These are phyloP conservation scores for Rosa hybrid DNA, from an alignment of 331 rosid species.

Conservation along the genomic window DNA sequence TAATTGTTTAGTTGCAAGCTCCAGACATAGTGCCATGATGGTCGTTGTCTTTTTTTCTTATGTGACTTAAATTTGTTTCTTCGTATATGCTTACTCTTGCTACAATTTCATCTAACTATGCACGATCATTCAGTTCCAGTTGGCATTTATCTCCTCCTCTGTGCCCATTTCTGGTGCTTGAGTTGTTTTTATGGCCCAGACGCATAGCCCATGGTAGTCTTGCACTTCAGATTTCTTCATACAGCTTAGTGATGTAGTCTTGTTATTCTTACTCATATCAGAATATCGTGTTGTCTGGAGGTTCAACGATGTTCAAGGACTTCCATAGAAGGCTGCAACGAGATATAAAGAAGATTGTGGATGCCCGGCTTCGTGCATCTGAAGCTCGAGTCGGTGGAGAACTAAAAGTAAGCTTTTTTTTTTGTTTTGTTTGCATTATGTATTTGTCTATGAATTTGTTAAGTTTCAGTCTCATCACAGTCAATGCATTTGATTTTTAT, in stretches of 20 bases:
- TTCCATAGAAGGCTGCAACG: conserved; percentile 97
- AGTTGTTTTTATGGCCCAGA: not conserved
- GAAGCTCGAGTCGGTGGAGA: conserved; percentile 81
- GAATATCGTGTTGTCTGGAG: conserved; percentile 97
- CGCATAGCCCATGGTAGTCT: not conserved
- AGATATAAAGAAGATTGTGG: conserved; percentile 90
- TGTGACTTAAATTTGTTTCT: not conserved
- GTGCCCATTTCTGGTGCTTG: not conserved
- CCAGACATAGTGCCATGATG: not conserved
- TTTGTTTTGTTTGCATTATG: not conserved
- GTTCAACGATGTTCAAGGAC: conserved; percentile 99
- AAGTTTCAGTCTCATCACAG: not conserved
- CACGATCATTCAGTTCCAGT: not conserved
- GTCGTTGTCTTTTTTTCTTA: not conserved
- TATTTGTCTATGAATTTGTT: not conserved
- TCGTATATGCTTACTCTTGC: not conserved
- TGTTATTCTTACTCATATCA: conserved; percentile 29
- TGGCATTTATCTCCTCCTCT: not conserved
- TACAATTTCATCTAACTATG: not conserved
- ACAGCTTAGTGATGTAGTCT: not conserved
- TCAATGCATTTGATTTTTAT: conserved; percentile 3
- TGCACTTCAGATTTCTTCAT: not conserved
- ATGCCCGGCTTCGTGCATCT: conserved; percentile 83
- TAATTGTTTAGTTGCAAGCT: not conserved
- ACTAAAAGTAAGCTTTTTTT: conserved; percentile 56